These are phyloP conservation scores for Fonsecaea nubica DNA, from an alignment of 2,329 filamentous ascomycete genomes.

Conservation along the genomic window DNA sequence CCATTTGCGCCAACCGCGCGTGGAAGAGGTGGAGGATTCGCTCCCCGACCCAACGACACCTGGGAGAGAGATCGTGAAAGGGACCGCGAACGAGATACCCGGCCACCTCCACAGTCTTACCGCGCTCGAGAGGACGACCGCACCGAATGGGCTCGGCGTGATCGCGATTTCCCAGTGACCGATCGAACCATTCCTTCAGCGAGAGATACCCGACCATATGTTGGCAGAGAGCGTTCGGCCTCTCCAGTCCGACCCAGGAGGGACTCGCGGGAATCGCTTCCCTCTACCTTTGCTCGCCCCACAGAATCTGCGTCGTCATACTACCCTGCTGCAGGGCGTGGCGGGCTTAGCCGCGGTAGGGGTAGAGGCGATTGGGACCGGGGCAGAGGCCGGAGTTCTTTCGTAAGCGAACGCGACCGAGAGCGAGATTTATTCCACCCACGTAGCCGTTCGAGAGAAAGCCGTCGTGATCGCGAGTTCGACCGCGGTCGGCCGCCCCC, in stretches of 20 bases:
- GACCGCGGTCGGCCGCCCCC: constrained; percentile 48
- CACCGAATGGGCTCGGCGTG: constrained; percentile 55
- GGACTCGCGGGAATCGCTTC: constrained; percentile 53
- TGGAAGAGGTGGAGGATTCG: constrained; percentile 66
- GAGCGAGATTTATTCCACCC: constrained; percentile 53
- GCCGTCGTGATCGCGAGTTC: constrained; percentile 51
- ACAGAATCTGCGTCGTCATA: constrained; percentile 48
- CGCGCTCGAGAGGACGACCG: constrained; percentile 47
- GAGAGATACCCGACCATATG: constrained; percentile 52
- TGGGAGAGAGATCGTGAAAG: constrained; percentile 34
- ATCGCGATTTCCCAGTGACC: constrained; percentile 54
- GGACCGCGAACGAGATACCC: constrained; percentile 53
- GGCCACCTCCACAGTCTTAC: constrained; percentile 48
- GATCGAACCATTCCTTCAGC: constrained; percentile 43
- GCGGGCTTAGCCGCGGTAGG: constrained; percentile 50
- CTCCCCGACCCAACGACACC: constrained; percentile 61
- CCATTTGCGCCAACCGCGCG: constrained; percentile 38
- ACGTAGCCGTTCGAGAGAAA: constrained; percentile 54
- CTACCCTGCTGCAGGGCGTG: constrained; percentile 45
- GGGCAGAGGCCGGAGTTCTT: constrained; percentile 48
- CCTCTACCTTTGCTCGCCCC: constrained; percentile 47
- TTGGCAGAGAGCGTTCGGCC: constrained; percentile 54
- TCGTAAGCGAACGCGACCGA: constrained; percentile 52
- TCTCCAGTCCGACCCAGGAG: constrained; percentile 53
- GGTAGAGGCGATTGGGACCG: constrained; percentile 47